Base-by-base conservation (phyloP, 208 protist genomes). In the Leishmania braziliensis region DNA sequence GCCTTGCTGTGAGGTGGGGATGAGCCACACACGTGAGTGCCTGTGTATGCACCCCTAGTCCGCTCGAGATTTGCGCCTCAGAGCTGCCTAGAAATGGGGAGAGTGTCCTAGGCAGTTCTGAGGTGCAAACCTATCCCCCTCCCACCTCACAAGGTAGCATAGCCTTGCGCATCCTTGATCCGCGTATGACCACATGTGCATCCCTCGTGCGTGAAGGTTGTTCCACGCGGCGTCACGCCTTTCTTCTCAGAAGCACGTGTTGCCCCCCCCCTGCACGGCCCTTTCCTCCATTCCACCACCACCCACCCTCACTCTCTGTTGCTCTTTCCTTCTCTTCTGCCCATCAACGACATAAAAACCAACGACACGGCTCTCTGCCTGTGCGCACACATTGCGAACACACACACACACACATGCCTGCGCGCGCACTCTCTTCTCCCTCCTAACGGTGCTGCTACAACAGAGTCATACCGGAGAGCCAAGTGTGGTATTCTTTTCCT, bases 271-370 rank as follows among this genome's bases (percentile, higher is more conserved):
- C 26, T 9, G 26, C 58, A 63, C 58, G 9, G 16, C 58, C 9
- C 26, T 14, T 33, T 26, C 26, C 58, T 8, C 56, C n/a, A 62
- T 62, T 14, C 51, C 14, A n/a, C 29, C 53, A 2, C 63, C 63
- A 29, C 60, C 75, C 60, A 39, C 75, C n/a, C 53, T 78, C 75
- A 54, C 75, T 78, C 75, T 46, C 43, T 70, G 33, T 78, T 46
- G 43, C 43, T 46, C 43, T 46, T 46, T 75, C 71, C n/a, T 56
- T 75, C 48, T 46, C 43, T 36, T 14, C n/a, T 73, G 14, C 33
- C 50, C 72, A 20, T 78, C 43, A 46, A 46, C 43, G 43, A 46
- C 43, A 46, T 66, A 75, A 60, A 77, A 77, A 39, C 36, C 39
- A 74, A 75, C 36, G 46, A 65, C 75, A 77, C 43, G 77, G 63